phyloP scores from a whole-genome alignment of 805 yeast genomes.

The Lipomyces yamanashiensis region DNA sequence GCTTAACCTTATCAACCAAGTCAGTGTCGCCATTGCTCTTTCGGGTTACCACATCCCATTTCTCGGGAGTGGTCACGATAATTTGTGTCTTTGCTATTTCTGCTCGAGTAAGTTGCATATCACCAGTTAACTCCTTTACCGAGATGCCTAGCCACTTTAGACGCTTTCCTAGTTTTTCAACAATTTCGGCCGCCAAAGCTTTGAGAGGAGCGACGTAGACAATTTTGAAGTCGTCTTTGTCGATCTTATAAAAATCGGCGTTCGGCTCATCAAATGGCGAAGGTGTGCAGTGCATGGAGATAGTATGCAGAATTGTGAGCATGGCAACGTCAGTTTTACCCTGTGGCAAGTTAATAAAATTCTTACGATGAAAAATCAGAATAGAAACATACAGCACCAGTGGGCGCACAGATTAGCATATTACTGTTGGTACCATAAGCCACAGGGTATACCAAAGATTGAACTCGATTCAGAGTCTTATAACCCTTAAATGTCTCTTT shows the following conservation, averaged over 20 bases:
- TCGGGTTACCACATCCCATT: slow-evolving; percentile 97
- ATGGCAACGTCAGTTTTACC: slow-evolving; percentile 96
- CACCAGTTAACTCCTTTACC: slow-evolving; percentile 91
- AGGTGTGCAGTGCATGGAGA: slow-evolving; percentile 59
- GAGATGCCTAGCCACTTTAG: slow-evolving; percentile 82
- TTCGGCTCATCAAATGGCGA: slow-evolving; percentile 55
- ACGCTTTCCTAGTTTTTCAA: slow-evolving; percentile 79
- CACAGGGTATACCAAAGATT: slow-evolving; percentile 85
- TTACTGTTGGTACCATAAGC: slow-evolving; percentile 93
- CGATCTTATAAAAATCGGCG: slow-evolving; percentile 60
- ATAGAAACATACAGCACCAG: slow-evolving; percentile 65
- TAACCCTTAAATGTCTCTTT: slow-evolving; percentile 83
- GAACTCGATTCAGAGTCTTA: slow-evolving; percentile 79
- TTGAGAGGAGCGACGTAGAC: slow-evolving; percentile 92
- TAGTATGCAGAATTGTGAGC: slow-evolving; percentile 75
- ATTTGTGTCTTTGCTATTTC: slow-evolving; percentile 84
- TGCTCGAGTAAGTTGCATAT: slow-evolving; percentile 84
- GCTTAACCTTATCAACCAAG: slow-evolving; percentile 77
- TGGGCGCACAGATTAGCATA: slow-evolving; percentile 95
- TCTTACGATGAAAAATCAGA: background rate
- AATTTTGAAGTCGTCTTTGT: slow-evolving; percentile 83
- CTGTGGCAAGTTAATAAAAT: slow-evolving; percentile 3
- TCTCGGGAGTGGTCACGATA: slow-evolving; percentile 93
- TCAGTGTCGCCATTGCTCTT: slow-evolving; percentile 89
- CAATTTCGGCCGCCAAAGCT: slow-evolving; percentile 96